These are phyloP conservation scores for Eucalyptus pumila DNA, from an alignment of 345 rosid species.

Conservation along the genomic window DNA sequence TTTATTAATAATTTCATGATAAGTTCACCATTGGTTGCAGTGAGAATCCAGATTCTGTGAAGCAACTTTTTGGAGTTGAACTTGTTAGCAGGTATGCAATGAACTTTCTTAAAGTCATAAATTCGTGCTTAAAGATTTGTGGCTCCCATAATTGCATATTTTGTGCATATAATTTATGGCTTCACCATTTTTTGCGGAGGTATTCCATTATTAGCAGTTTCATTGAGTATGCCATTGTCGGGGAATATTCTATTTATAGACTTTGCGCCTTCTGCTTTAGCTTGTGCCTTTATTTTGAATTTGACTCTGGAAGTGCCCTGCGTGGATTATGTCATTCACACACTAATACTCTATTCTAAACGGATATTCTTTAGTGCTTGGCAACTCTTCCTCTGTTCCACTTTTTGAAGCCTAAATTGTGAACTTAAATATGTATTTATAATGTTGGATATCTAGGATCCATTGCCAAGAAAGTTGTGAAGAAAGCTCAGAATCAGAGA, in stretches of 20 bases:
- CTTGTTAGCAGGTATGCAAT: conserved; percentile 70
- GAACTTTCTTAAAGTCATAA: background rate
- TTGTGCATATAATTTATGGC: background rate
- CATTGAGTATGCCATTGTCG: background rate
- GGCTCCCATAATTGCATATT: background rate
- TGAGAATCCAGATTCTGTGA: conserved; percentile 55
- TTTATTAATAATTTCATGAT: background rate
- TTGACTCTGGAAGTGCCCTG: background rate
- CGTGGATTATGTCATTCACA: background rate
- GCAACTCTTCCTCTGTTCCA: background rate
- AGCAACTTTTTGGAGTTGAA: conserved; percentile 74
- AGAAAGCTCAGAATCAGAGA: conserved; percentile 76
- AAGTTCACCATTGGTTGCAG: conserved; percentile 14
- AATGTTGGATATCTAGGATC: conserved; percentile 25
- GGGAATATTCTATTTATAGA: background rate
- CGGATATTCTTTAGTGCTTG: background rate
- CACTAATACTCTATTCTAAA: background rate
- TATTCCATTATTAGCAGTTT: background rate
- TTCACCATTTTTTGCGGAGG: background rate
- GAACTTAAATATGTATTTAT: background rate
- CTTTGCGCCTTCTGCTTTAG: background rate
- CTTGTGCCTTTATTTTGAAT: background rate
- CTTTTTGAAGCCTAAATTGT: background rate
- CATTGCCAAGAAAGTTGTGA: conserved; percentile 93
- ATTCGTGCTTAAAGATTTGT: background rate